phyloP scores from a whole-genome alignment of 441 rosid species.

The Bruguiera hainesii region DNA sequence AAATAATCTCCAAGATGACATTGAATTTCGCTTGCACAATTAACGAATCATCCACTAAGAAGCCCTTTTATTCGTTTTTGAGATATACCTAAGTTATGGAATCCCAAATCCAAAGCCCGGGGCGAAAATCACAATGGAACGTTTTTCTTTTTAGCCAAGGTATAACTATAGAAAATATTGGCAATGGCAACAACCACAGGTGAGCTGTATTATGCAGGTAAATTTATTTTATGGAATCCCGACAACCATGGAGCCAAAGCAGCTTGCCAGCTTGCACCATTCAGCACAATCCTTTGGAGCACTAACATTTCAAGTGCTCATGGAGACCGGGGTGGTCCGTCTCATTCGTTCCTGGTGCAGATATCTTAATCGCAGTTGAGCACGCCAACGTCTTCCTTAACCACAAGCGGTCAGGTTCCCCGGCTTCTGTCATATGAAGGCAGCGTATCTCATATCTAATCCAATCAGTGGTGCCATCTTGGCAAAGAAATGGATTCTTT shows the following conservation, averaged over 20 bases:
- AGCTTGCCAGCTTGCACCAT: conserved; percentile 57
- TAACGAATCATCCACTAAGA: too few species aligned
- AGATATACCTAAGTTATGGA: too few species aligned
- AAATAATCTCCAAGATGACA: too few species aligned
- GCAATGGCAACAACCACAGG: conserved; percentile 42
- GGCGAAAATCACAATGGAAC: too few species aligned
- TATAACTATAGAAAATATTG: too few species aligned
- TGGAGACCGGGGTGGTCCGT: conserved; percentile 48
- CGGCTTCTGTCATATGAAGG: conserved; percentile 38
- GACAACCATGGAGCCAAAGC: conserved; percentile 75
- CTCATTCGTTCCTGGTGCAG: conserved; percentile 46
- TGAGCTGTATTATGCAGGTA: conserved; percentile 47
- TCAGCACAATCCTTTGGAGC: conserved; percentile 40
- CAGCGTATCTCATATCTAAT: conserved; percentile 48
- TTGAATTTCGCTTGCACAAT: too few species aligned
- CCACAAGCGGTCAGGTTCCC: conserved; percentile 33
- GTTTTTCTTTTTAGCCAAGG: too few species aligned
- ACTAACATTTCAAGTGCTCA: conserved; percentile 44
- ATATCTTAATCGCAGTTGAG: conserved; percentile 45
- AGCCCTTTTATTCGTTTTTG: too few species aligned
- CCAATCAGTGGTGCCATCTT: conserved; percentile 38
- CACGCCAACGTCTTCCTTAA: conserved; percentile 39
- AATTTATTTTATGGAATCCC: conserved; percentile 81
- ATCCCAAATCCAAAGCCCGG: too few species aligned
- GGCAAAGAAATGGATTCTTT: conserved; percentile 39